Conservation (phyloP, 2,329 filamentous ascomycete genomes). For the Curvularia sp. region DNA sequence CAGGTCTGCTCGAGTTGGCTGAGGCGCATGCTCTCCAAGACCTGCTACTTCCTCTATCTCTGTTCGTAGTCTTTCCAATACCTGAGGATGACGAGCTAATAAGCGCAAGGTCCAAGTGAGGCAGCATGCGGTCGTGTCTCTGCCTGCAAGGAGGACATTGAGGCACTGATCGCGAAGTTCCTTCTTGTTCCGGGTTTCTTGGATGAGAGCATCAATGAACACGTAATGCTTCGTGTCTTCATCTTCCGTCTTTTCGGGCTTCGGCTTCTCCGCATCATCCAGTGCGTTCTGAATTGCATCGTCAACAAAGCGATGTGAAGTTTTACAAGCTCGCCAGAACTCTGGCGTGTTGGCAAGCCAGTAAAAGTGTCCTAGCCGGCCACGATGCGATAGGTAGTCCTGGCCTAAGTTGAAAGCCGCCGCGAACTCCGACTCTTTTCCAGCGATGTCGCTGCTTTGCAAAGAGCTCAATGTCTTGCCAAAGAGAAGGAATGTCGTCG, state of each 20-base stretch:
- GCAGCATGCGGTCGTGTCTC: conserved; percentile 84
- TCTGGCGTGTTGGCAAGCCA: conserved; percentile 35
- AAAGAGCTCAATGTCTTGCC: conserved; percentile 40
- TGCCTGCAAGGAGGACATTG: conserved; percentile 79
- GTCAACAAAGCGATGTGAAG: conserved; percentile 18
- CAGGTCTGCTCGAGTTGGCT: conserved; percentile 21
- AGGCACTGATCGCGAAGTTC: conserved; percentile 83
- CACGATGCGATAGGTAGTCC: conserved; percentile 15
- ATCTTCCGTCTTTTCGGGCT: conserved; percentile 23
- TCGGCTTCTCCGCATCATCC: conserved; percentile 16
- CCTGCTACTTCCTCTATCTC: conserved; percentile 38
- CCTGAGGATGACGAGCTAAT: conserved; percentile 46
- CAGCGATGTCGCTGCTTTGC: conserved; percentile 18
- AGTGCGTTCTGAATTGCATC: conserved; percentile 33
- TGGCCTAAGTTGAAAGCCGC: conserved; percentile 31
- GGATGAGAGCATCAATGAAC: conserved; percentile 83
- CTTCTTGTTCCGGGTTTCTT: conserved; percentile 69
- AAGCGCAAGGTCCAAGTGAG: conserved; percentile 72
- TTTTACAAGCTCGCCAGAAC: conserved; percentile 25
- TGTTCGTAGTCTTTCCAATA: conserved; percentile 39
- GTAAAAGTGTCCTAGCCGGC: conserved; percentile 36
- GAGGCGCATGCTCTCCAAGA: conserved; percentile 30
- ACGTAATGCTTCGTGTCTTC: conserved; percentile 61
- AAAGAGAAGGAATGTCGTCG: conserved; percentile 47
- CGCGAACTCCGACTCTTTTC: conserved; percentile 26